Base-by-base conservation (phyloP, 2,329 filamentous ascomycete genomes). In the Sphaerostilbella broomeana region DNA sequence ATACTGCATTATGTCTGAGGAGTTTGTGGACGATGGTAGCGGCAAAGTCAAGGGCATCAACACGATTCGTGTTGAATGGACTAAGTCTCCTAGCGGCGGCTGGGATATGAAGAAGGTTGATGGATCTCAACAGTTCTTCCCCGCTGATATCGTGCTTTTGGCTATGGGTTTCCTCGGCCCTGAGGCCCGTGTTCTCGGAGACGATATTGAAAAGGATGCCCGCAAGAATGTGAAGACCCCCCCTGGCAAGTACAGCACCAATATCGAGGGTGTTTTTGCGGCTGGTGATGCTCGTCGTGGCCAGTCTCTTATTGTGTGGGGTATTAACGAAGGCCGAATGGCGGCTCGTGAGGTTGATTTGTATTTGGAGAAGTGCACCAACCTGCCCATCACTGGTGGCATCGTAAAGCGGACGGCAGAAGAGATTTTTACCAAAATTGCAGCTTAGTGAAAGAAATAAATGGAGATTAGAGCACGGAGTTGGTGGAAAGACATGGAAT, bases 71-170 rank as follows among this genome's bases (percentile, higher is more conserved):
- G 89, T 97, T 29, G 89, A 95, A 62, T 97, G 90, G 90, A 92
- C 87, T 53, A 92, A 89, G 73, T 86, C 81, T 38, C 75, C 86
- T 19, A 81, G 78, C 46, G 89, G 89, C 50, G 89, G 89, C 30
- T 97, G 90, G 90, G 90, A 95, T 65, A 95, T 97, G 88, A 95
- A 95, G 76, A 90, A 94, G 63, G 74, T 94, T 21, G 89, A 95
- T 51, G 88, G 86, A 25, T 90, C 84, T 46, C 85, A 94, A 69
- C 81, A 95, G 60, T 94, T 94, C 75, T 95, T 95, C 83, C 87
- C 87, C 25, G 90, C 90, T 19, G 90, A 97, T 57, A 77, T 97
- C 27, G 89, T 97, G 30, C 77, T 95, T 30, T 72, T 97, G 34
- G 94, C 90, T 36, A 95, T 97, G 90, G 90, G 90, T 59, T 97